A percentile compares a stretch with the other conserved stretches of the same genome.
Conservation (phyloP, 192 early-diverging fungal species). For the Linderina pennispora region DNA sequence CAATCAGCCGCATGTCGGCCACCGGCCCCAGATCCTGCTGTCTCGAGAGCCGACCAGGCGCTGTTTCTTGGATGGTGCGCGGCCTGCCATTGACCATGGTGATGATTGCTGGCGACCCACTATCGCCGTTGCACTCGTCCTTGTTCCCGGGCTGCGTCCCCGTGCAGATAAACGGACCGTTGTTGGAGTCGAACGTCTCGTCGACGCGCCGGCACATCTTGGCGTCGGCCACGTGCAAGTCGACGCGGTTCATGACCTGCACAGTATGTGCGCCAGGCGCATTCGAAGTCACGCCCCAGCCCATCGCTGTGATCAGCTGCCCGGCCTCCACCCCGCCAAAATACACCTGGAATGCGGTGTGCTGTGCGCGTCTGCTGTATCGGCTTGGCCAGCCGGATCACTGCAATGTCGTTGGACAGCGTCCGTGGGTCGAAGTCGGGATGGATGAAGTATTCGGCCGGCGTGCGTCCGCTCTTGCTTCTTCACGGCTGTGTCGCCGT, state of each 20-base stretch:
- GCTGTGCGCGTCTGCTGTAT: conserved; percentile 1
- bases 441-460: conserved; percentile 2
- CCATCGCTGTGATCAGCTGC: conserved; percentile 18
- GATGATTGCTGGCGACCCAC: conserved; percentile 30
- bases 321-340: conserved; percentile 20
- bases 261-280: conserved; percentile 9
- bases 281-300: conserved; percentile 43
- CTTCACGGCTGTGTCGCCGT: conserved; percentile 13
- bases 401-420: conserved; percentile 41
- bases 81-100: conserved; percentile 1
- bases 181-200: conserved; percentile 9
- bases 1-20: conserved; percentile 21
- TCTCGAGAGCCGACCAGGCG: background rate
- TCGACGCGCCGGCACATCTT: conserved; percentile 15
- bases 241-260: conserved; percentile 21
- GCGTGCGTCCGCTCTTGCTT: conserved; percentile 4
- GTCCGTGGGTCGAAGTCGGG: conserved; percentile 20
- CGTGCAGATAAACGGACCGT: conserved; percentile 39
- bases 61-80: background rate
- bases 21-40: background rate
- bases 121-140: conserved; percentile 46
- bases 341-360: conserved; percentile 28
- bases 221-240: conserved; percentile 9
- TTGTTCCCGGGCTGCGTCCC: conserved; percentile 12
- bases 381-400: conserved; percentile 18